A percentile compares a stretch with the other conserved stretches of the same genome.
Evolutionary conservation across 352 stramenopile genomes (phyloP).

Genomic region (Globisporangium heterothallicum): DNA sequence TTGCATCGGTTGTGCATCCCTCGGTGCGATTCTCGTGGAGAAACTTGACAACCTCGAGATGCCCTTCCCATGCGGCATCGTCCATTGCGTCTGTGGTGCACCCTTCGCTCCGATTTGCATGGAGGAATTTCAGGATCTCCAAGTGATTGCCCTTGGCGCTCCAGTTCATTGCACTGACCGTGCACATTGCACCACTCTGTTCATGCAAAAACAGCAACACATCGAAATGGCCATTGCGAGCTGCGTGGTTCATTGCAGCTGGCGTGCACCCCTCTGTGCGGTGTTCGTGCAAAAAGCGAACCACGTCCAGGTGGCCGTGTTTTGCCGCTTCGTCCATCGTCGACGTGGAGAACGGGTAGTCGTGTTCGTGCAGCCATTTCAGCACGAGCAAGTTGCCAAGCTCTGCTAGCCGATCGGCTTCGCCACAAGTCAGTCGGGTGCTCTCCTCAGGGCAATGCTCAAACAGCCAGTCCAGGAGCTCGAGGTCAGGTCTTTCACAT

Average conservation of each 20-base stretch:
- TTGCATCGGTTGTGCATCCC: conserved; percentile 1
- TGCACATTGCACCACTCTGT: neutral
- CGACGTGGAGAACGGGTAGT: neutral
- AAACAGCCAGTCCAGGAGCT: neutral
- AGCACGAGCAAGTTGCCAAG: neutral
- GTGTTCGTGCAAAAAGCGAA: conserved; percentile 2
- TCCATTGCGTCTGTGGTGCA: conserved; percentile 1
- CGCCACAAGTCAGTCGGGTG: neutral
- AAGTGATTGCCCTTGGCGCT: neutral
- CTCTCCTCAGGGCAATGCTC: neutral
- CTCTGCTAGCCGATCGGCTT: neutral
- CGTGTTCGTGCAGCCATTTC: neutral
- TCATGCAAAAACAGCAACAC: conserved; percentile 3
- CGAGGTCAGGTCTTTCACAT: neutral
- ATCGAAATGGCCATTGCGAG: conserved; percentile 2
- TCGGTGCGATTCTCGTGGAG: conserved; percentile 2
- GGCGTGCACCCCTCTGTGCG: conserved; percentile 1
- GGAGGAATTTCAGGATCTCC: neutral
- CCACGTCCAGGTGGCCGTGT: conserved; percentile 2
- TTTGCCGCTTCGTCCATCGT: conserved; percentile 2
- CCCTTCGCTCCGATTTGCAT: neutral
- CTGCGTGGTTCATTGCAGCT: conserved; percentile 1
- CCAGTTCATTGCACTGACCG: conserved; percentile 1
- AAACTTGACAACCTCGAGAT: conserved; percentile 7
- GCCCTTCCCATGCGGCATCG: neutral